These are phyloP conservation scores for Mollisia scopiformis DNA, from an alignment of 2,329 filamentous ascomycete species.

Conservation along the genomic window DNA sequence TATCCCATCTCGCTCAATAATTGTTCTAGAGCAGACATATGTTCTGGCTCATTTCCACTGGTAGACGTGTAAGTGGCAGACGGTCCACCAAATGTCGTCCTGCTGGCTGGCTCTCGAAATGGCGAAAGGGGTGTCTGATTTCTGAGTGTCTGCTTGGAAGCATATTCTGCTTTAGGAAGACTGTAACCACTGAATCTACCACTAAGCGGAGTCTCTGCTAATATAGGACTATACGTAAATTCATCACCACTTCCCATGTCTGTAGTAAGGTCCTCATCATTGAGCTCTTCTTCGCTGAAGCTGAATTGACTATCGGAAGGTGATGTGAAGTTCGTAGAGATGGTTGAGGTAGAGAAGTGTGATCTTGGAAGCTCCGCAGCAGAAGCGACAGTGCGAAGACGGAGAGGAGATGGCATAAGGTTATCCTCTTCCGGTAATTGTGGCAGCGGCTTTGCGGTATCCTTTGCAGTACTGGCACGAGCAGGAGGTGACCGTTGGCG, in stretches of 20 bases:
- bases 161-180: constrained; percentile 10
- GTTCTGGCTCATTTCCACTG: constrained; percentile 19
- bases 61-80: constrained; percentile 30
- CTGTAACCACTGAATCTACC: constrained; percentile 12
- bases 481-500: constrained; percentile 1
- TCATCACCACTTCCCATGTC: constrained; percentile 31
- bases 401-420: constrained; percentile 22
- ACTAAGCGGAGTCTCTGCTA: constrained; percentile 5
- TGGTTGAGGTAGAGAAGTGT: constrained; percentile 36
- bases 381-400: constrained; percentile 20
- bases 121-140: constrained; percentile 4
- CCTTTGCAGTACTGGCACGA: constrained; percentile 9
- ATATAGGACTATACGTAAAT: constrained; percentile 19
- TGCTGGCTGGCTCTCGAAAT: constrained; percentile 21
- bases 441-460: constrained; percentile 33
- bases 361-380: constrained; percentile 29
- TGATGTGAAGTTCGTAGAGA: constrained; percentile 30
- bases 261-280: constrained; percentile 24
- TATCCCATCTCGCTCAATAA: constrained; percentile 55
- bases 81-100: constrained; percentile 26
- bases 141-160: constrained; percentile 12
- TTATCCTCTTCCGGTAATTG: constrained; percentile 26
- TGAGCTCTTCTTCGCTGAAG: constrained; percentile 26
- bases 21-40: constrained; percentile 45
- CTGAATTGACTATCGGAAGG: constrained; percentile 31